Conservation (phyloP, 2,329 filamentous ascomycete genomes). For the Zopfia rhizophila region DNA sequence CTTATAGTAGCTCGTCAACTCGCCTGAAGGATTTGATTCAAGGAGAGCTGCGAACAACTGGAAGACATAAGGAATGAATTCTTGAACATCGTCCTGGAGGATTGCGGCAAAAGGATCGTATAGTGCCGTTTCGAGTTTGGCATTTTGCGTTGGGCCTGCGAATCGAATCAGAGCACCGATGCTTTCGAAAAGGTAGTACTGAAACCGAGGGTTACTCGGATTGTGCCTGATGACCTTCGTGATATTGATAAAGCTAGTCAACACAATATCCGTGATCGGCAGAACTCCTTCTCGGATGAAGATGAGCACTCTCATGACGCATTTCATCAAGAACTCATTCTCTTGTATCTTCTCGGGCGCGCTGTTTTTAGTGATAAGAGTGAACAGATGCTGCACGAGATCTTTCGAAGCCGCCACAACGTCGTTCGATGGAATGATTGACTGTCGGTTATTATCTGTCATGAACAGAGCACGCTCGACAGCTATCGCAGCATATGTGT, state of each 20-base stretch:
- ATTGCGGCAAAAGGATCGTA: conserved; percentile 86
- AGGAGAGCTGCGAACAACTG: conserved; percentile 92
- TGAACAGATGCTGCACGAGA: conserved; percentile 88
- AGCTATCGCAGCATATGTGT: conserved; percentile 96
- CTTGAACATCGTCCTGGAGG: conserved; percentile 83
- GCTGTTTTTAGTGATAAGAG: conserved; percentile 84
- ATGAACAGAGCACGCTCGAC: conserved; percentile 93
- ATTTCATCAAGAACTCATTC: conserved; percentile 98
- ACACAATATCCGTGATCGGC: conserved; percentile 78
- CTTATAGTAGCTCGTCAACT: conserved; percentile 83
- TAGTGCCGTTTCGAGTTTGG: conserved; percentile 80
- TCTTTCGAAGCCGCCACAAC: conserved; percentile 87
- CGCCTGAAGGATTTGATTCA: conserved; percentile 82
- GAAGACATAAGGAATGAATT: conserved; percentile 97
- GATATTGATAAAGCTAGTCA: conserved; percentile 86
- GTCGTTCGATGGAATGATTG: conserved; percentile 81
- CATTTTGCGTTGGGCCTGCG: conserved; percentile 74
- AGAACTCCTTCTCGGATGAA: conserved; percentile 87
- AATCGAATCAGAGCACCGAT: conserved; percentile 87
- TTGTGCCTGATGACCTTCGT: conserved; percentile 93
- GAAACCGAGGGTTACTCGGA: conserved; percentile 96
- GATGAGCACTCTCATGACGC: conserved; percentile 96
- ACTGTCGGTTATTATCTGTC: conserved; percentile 76
- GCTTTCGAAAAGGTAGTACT: conserved; percentile 98
- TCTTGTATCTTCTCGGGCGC: conserved; percentile 95